Base-by-base conservation (phyloP, 371 early-diverging fungal species). In the Gilbertella persicaria region DNA sequence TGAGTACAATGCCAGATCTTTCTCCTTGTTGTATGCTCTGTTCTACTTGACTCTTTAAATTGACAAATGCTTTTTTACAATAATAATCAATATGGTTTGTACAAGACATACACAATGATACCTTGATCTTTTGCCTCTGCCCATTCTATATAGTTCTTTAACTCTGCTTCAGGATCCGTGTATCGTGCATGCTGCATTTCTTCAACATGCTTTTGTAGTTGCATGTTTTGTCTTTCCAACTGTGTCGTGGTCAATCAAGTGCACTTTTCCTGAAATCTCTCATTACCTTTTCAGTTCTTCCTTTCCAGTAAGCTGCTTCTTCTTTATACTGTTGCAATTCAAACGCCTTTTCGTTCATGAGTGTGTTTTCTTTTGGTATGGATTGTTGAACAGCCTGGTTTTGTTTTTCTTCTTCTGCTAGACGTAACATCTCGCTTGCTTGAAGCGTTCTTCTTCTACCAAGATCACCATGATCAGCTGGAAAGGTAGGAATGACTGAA, bases 361-460 rank as follows among this genome's bases (percentile, higher is more conserved):
- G 8, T 13, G 13, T 2, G 12, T 33, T 33, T 2, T 33, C 33
- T 9, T 13, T 3, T 33, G 10, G 12, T 3, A 13, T 33, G 2
- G 8, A 13, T 13, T 33, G 33, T 12, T 33, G 8, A 8, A 33
- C 2, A 2, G 13, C 13, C 2, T 33, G 12, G 10, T 8, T 2
- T 33, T 33, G 33, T 10, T 13, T 8, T 13, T 33, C 33, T 2
- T 33, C 33, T 46, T 40, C 10, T 44, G 47, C 16, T 42, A 20
- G 3, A 35, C 23, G 14, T n/a, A 48, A 4, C 13, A 48, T 48
- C 16, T 48, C 48, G 9, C 23, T 48, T 13, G 24, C 7, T 35
- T 48, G 48, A 16, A 48, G 19, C 29, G 42, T 45, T 60, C 60
- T 19, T 53, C 53, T 45, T 45, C 30, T 36, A 8, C 40, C 17